These are phyloP conservation scores for Tolypocladium tropicale DNA, from an alignment of 2,329 filamentous ascomycete genomes.

Conservation along the genomic window DNA sequence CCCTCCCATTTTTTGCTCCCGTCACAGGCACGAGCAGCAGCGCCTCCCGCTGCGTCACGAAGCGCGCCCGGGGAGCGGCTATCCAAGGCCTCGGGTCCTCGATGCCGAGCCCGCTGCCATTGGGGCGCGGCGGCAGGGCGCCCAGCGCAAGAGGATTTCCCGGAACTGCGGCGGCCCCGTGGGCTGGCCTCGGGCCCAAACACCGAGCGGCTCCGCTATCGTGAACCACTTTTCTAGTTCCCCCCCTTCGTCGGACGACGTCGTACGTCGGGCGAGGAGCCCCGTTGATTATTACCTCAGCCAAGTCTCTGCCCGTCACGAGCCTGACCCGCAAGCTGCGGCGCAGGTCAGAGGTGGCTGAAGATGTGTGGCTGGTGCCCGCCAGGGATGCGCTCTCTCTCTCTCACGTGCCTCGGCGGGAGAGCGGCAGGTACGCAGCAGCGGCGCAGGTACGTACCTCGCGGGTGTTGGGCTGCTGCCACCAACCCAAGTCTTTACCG, in stretches of 20 bases:
- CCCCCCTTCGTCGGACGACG: no score
- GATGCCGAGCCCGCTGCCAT: background rate
- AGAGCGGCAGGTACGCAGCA: background rate
- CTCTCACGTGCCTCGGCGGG: background rate
- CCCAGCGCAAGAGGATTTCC: conserved; percentile 22
- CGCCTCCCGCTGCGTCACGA: background rate
- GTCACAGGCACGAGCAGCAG: no score
- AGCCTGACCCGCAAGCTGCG: background rate
- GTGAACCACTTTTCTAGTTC: background rate
- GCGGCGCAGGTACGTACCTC: no score
- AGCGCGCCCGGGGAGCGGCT: background rate
- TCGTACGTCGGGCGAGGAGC: no score
- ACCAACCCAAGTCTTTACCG: no score
- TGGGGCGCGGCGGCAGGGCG: background rate
- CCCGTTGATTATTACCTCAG: background rate
- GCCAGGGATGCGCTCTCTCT: background rate
- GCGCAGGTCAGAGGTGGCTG: background rate
- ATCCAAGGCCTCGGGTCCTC: conserved; percentile 4
- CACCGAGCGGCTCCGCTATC: background rate
- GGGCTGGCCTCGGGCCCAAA: background rate
- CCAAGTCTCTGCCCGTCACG: background rate
- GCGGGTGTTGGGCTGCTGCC: no score
- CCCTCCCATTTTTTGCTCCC: background rate
- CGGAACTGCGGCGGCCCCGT: conserved; percentile 8
- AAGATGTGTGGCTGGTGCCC: no score